These are phyloP conservation scores for Vitis labrusca DNA, from an alignment of 164 flowering plant genomes.

Conservation along the genomic window DNA sequence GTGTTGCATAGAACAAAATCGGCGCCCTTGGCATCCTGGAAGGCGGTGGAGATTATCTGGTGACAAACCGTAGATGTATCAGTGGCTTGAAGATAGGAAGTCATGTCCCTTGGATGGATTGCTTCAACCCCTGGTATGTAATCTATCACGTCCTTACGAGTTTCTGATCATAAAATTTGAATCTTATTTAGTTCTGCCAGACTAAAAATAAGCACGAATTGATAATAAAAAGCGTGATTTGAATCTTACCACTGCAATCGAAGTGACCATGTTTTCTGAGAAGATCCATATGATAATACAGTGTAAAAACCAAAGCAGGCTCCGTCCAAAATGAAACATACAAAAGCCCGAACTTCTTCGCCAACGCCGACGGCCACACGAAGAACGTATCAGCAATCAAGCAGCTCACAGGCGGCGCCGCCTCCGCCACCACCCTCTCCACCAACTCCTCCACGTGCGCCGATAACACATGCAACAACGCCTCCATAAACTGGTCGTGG, in stretches of 20 bases:
- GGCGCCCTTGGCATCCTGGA: conserved; percentile 49
- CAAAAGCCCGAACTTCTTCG: conserved; percentile 53
- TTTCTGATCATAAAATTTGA: conserved; percentile 27
- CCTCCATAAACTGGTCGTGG: conserved; percentile 64
- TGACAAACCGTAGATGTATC: conserved; percentile 52
- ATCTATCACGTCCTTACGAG: conserved; percentile 53
- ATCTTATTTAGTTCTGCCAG: too few relatives aligned
- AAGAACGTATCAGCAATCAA: conserved; percentile 84
- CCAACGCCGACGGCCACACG: conserved; percentile 67
- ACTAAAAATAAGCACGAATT: too few relatives aligned
- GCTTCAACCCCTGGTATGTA: conserved; percentile 77
- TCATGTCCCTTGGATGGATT: conserved; percentile 59
- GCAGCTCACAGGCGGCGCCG: conserved; percentile 32
- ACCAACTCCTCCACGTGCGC: conserved; percentile 64
- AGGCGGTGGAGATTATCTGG: conserved; percentile 57
- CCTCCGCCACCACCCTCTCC: conserved; percentile 23
- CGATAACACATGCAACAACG: conserved; percentile 58
- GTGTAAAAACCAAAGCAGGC: conserved; percentile 65
- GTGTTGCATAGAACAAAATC: conserved; percentile 75
- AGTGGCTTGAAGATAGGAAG: conserved; percentile 64
- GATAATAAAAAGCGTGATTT: too few relatives aligned
- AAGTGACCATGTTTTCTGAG: conserved; percentile 64
- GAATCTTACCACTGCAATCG: conserved; percentile 43
- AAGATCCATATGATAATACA: conserved; percentile 71
- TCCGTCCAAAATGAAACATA: conserved; percentile 86